Evolutionary conservation across 768 basidiomycete genomes (phyloP), one percentile per base, ranked within the genome.

Genomic region (Suillus plorans): DNA sequence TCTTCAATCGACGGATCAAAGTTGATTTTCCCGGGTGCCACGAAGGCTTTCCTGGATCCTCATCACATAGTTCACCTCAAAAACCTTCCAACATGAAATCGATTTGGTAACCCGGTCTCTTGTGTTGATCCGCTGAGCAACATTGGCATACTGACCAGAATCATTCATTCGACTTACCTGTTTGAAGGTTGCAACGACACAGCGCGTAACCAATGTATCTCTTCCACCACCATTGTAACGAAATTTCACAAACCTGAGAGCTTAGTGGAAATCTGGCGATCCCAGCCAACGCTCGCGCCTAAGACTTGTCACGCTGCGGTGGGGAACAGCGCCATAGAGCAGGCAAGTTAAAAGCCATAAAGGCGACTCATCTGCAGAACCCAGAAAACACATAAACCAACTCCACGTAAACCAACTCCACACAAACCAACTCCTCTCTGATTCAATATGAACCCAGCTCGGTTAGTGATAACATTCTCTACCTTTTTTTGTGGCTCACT

Each of bases 191-290:
- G 9, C 1, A 2, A 39, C 36, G 6, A 59, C 41, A 59, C 41
- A 42, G 58, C 58, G 58, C 41, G 41, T 42, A 42, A 59, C 39
- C 1, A 28, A 59, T 7, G 16, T 20, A 13, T 28, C 25, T 25
- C 18, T 13, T 59, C 58, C 58, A 59, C 58, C 58, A 59, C 58
- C 58, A 59, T 42, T 28, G 58, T 28, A 31, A 16, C 16, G 10
- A 16, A 25, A 42, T 42, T 18, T 3, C 25, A 37, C 39, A 5
- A 59, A 28, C 25, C 25, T 18, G 28, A 42, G 6, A 41, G 10
- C 10, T 41, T 18, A 5, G 57, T 41, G 39, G 39, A 42, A 59
- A 9, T 16, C 39, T 28, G 25, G 18, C 25, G 18, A 41, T 59
- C 10, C 0, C 5, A 42, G 58, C 28, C 41, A 59, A 42, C 12